Evolutionary conservation across 2,329 filamentous ascomycete species (phyloP).

Genomic region (Neofusicoccum sp.): DNA sequence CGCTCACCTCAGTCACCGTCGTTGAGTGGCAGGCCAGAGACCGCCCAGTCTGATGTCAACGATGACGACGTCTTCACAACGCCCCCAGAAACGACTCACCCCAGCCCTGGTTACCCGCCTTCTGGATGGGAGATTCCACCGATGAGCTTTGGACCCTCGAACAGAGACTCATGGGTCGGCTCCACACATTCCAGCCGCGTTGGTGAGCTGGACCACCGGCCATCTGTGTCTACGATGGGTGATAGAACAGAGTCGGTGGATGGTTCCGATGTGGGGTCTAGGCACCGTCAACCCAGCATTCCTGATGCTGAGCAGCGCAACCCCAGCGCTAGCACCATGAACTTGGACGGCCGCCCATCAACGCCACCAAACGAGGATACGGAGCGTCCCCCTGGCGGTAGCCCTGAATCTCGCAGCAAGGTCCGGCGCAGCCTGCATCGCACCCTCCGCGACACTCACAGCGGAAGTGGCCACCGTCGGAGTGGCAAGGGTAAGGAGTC

Average conservation of each 20-base stretch:
- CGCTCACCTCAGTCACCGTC: conserved; percentile 35
- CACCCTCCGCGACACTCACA: conserved; percentile 78
- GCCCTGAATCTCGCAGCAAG: conserved; percentile 63
- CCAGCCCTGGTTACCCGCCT: conserved; percentile 37
- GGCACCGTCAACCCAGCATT: conserved; percentile 33
- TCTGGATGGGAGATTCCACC: conserved; percentile 35
- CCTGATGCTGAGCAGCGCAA: conserved; percentile 7
- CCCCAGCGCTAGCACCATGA: conserved; percentile 1
- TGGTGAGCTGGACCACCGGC: conserved; percentile 30
- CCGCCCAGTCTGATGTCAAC: conserved; percentile 29
- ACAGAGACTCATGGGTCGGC: conserved; percentile 1
- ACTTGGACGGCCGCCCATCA: conserved; percentile 21
- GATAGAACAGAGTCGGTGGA: conserved; percentile 32
- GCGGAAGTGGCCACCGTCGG: conserved; percentile 65
- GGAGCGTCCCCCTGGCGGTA: conserved; percentile 31
- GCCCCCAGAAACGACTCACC: conserved; percentile 46
- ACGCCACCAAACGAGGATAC: conserved; percentile 32
- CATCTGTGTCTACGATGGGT: conserved; percentile 38
- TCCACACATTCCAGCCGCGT: conserved; percentile 23
- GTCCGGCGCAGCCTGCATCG: conserved; percentile 86
- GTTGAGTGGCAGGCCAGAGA: conserved; percentile 30
- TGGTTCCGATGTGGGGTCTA: conserved; percentile 34
- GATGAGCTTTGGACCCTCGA: conserved; percentile 35
- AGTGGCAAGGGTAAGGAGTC: conserved; percentile 78
- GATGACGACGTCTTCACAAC: conserved; percentile 48